These are phyloP conservation scores for Craspedostauros australis DNA, from an alignment of 108 stramenopile genomes.

Conservation along the genomic window DNA sequence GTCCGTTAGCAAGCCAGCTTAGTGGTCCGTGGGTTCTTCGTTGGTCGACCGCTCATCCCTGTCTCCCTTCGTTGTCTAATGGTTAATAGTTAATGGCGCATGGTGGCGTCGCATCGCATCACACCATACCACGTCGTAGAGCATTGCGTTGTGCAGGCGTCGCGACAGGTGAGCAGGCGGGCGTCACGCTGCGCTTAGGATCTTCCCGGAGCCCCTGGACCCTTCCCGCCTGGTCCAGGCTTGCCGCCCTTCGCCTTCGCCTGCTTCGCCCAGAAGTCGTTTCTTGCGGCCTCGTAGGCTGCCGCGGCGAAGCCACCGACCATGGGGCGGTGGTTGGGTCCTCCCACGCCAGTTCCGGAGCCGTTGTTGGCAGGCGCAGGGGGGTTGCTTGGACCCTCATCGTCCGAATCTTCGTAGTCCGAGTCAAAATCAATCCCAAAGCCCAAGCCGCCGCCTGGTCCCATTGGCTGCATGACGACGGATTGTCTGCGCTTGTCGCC, in stretches of 20 bases:
- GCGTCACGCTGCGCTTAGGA: background rate
- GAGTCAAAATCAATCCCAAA: conserved; percentile 49
- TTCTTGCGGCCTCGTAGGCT: conserved; percentile 74
- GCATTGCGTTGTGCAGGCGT: background rate
- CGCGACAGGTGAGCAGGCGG: background rate
- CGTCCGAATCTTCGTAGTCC: conserved; percentile 51
- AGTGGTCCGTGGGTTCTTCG: too few species aligned
- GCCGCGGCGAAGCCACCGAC: conserved; percentile 85
- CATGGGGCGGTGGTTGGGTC: conserved; percentile 55
- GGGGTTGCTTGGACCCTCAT: conserved; percentile 28
- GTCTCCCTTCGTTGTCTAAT: too few species aligned
- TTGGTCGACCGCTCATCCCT: too few species aligned
- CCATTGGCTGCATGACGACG: conserved; percentile 31
- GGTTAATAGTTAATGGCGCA: too few species aligned
- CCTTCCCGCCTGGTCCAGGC: too few species aligned
- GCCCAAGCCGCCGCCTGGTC: conserved; percentile 38
- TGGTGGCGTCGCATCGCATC: too few species aligned
- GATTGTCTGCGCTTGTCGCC: conserved; percentile 21
- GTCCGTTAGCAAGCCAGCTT: too few species aligned
- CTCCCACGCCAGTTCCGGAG: conserved; percentile 21
- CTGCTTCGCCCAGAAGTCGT: conserved; percentile 37
- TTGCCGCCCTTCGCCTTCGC: conserved; percentile 7
- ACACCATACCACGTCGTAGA: background rate
- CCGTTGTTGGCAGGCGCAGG: conserved; percentile 12
- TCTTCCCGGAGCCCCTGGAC: conserved; percentile 5